phyloP scores from a whole-genome alignment of 108 stramenopile species.

The Cyclostephanos invisitatus region DNA sequence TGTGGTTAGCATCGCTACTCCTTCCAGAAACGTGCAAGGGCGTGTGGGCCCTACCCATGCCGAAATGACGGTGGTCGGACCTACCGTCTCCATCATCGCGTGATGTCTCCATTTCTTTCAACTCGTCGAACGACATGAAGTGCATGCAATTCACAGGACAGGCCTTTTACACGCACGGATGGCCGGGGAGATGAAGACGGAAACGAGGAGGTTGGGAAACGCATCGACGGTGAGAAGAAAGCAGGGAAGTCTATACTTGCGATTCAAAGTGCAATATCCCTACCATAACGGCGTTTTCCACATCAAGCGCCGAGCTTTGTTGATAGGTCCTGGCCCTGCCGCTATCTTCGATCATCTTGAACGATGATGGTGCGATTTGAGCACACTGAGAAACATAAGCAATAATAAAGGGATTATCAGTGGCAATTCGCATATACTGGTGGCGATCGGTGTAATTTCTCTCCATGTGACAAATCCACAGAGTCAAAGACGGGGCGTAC shows the following conservation, averaged over 20 bases:
- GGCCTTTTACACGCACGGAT: background rate
- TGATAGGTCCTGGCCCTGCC: slow-evolving; percentile 79
- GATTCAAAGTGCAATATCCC: background rate
- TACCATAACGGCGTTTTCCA: slow-evolving; percentile 57
- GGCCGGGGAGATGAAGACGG: background rate
- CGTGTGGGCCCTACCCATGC: slow-evolving; percentile 42
- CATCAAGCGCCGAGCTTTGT: slow-evolving; percentile 60
- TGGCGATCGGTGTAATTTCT: background rate
- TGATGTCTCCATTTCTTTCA: slow-evolving; percentile 69
- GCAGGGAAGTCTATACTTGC: too few species aligned
- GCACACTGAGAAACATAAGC: slow-evolving; percentile 46
- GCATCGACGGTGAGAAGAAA: background rate
- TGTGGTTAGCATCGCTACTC: slow-evolving; percentile 76
- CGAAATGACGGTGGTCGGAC: slow-evolving; percentile 60
- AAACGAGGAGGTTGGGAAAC: background rate
- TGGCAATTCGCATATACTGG: background rate
- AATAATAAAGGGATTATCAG: background rate
- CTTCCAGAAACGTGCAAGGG: slow-evolving; percentile 71
- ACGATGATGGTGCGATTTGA: slow-evolving; percentile 61
- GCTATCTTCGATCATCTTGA: slow-evolving; percentile 68
- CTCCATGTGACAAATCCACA: background rate
- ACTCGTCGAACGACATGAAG: slow-evolving; percentile 62
- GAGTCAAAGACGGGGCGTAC: background rate
- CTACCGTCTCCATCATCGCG: slow-evolving; percentile 67
- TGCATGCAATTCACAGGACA: slow-evolving; percentile 89